Evolutionary conservation across 805 yeast species (phyloP).

Genomic region (Lipomyces kockii): DNA sequence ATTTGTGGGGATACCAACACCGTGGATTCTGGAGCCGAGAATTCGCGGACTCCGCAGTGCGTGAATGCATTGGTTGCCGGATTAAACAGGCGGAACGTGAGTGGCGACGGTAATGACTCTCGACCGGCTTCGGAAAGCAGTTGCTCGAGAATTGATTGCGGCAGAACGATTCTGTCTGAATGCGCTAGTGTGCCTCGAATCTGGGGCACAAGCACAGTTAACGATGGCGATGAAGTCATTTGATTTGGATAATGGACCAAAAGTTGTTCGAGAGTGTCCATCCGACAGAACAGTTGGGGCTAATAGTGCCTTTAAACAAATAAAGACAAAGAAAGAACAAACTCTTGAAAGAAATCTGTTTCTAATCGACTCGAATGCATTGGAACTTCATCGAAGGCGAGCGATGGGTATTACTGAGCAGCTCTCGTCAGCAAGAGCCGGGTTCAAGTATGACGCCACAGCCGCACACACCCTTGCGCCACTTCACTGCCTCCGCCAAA

Average conservation of each 20-base stretch:
- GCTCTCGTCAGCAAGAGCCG: not conserved
- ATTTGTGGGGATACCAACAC: constrained; percentile 50
- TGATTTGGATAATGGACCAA: not conserved
- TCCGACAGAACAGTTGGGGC: not conserved
- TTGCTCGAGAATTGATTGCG: constrained; percentile 34
- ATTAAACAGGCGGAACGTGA: constrained; percentile 45
- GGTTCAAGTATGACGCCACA: not conserved
- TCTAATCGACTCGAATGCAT: not conserved
- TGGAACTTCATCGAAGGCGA: not conserved
- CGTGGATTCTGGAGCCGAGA: constrained; percentile 50
- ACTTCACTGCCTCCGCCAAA: not conserved
- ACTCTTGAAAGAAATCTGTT: not conserved
- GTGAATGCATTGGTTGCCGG: constrained; percentile 39
- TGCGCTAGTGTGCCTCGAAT: constrained; percentile 13
- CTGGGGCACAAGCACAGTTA: constrained; percentile 5
- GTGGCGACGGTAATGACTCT: constrained; percentile 47
- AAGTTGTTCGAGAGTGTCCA: not conserved
- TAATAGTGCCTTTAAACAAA: not conserved
- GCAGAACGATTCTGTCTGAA: constrained; percentile 38
- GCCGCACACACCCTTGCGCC: not conserved
- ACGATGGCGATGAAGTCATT: not conserved
- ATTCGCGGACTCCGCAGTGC: constrained; percentile 56
- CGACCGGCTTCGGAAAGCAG: constrained; percentile 28
- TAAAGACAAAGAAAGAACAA: not conserved
- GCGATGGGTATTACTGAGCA: not conserved